These are phyloP conservation scores for Brassica carinata DNA, from an alignment of 345 rosid genomes.

Conservation along the genomic window DNA sequence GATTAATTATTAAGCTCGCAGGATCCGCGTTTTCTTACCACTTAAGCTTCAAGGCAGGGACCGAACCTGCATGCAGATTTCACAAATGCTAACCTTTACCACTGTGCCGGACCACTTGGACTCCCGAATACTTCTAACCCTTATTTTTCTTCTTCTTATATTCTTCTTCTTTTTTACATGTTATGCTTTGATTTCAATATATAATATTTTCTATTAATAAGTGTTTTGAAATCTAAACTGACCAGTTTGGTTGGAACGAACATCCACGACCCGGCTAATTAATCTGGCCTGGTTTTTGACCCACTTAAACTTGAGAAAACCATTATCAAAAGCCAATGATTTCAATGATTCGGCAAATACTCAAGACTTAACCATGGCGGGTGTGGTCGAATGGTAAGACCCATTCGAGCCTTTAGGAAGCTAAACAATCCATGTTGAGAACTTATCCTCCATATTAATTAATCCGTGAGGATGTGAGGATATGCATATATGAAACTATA, in stretches of 20 bases:
- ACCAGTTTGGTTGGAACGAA: background rate
- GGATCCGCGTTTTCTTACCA: too few relatives aligned
- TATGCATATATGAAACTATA: too few relatives aligned
- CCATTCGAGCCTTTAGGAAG: too few relatives aligned
- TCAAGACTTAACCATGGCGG: background rate
- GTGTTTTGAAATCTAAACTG: background rate
- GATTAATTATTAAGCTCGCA: too few relatives aligned
- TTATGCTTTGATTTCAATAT: constrained; percentile 5
- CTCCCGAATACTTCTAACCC: background rate
- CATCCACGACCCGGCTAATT: background rate
- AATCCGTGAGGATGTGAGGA: too few relatives aligned
- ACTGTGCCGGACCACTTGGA: too few relatives aligned
- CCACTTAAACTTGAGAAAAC: background rate
- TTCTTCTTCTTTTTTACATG: constrained; percentile 28
- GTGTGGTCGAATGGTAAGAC: too few relatives aligned
- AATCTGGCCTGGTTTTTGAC: background rate
- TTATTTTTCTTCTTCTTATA: constrained; percentile 2
- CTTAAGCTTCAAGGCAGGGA: too few relatives aligned
- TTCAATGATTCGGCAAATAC: background rate
- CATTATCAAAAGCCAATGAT: background rate
- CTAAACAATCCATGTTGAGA: too few relatives aligned
- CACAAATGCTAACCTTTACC: too few relatives aligned
- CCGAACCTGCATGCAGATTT: too few relatives aligned
- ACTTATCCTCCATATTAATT: too few relatives aligned
- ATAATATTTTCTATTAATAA: background rate